Conservation (phyloP, 2,329 filamentous ascomycete genomes). For the Botrytis aclada region DNA sequence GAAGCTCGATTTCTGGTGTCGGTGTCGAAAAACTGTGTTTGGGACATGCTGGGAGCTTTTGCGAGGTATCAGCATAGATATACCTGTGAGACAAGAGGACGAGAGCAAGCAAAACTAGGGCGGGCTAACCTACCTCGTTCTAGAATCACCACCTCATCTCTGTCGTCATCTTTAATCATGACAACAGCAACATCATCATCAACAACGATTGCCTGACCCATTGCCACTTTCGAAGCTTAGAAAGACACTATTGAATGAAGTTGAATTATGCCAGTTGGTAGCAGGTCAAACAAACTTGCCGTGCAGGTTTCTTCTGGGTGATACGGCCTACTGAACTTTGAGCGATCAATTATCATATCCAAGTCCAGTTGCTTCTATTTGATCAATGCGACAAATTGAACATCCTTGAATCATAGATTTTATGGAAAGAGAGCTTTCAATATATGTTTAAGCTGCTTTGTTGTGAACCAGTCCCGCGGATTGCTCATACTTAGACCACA, state of each 20-base stretch:
- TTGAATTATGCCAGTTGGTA: not conserved
- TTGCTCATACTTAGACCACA: not conserved
- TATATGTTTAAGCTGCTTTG: conserved; percentile 11
- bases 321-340: not conserved
- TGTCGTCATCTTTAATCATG: not conserved
- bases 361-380: not conserved
- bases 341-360: not conserved
- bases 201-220: conserved; percentile 6
- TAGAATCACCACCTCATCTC: conserved; percentile 6
- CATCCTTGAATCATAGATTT: not conserved
- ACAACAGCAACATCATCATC: not conserved
- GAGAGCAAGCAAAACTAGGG: not conserved
- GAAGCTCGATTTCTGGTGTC: not conserved
- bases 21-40: not conserved
- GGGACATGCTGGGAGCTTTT: not conserved
- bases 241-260: not conserved
- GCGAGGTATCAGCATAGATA: not conserved
- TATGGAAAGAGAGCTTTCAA: not conserved
- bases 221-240: not conserved
- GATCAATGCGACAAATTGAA: not conserved
- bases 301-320: not conserved
- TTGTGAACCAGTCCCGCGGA: not conserved
- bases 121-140: not conserved
- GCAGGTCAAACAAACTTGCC: not conserved
- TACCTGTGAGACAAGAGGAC: not conserved